Evolutionary conservation across 345 rosid species (phyloP), one percentile per base, ranked within the genome.

Genomic region (Luvunga scandens): DNA sequence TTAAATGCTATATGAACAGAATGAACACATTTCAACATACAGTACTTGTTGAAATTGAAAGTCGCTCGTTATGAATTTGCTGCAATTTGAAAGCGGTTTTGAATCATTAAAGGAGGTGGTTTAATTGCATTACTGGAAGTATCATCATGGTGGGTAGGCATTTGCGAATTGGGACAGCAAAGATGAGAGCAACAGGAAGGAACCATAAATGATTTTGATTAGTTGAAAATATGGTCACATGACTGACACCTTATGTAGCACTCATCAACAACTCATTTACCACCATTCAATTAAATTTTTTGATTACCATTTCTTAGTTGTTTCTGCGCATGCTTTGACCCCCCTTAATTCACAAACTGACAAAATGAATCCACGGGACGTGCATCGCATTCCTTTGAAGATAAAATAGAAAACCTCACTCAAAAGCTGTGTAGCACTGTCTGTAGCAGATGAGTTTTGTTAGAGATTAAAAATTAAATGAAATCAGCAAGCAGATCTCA

Each of bases 141-240:
- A n/a, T 5, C 2, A n/a, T 33, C 50, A 75, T 0, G 16, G 25
- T 31, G 34, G 64, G 72, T 76, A 19, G 9, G 45, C 13, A 13
- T 65, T 65, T 65, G 45, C 45, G 50, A 45, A 4, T 66, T 31
- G n/a, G 36, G 31, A 48, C 28, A 22, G 28, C 69, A 24, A 69
- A 69, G 38, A 39, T 50, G 71, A 36, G 24, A 62, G 62, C n/a
- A 50, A 78, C 75, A 71, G 53, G 9, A 22, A 18, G 48, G 65
- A 30, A 8, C 12, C 48, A 59, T 21, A 27, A 27, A 21, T 30
- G 10, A 27, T 24, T 61, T 28, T 75, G 63, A 60, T 16, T 22
- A 28, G 7, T 22, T 69, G 53, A 76, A 64, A 19, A 16, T 56
- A 31, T 18, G 80, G 69, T 62, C 38, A 69, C 69, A 63, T 78